Percentiles rank a stretch among this genome's conserved stretches.
Evolutionary conservation across 805 yeast species (phyloP).

Genomic region (Clavispora asparagi): DNA sequence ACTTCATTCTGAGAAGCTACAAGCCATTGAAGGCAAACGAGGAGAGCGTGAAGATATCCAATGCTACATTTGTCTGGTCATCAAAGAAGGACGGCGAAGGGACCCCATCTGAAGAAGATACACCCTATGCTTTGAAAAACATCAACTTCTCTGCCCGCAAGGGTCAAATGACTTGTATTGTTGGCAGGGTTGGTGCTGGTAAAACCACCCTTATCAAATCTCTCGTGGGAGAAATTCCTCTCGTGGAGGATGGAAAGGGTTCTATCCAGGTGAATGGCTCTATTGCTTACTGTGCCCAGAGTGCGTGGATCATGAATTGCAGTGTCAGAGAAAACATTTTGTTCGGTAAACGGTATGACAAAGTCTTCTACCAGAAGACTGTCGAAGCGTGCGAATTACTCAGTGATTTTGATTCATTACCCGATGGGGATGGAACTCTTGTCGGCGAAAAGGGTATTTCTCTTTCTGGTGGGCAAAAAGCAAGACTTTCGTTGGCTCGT

Average conservation of each 20-base stretch:
- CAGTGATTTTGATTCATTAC: slow-evolving; percentile 43
- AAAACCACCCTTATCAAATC: slow-evolving; percentile 55
- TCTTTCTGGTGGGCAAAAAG: slow-evolving; percentile 60
- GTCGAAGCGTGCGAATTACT: slow-evolving; percentile 45
- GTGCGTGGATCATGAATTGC: slow-evolving; percentile 50
- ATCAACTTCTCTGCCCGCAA: slow-evolving; percentile 46
- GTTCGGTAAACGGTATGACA: slow-evolving; percentile 45
- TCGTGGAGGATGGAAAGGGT: slow-evolving; percentile 4
- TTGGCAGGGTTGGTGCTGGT: slow-evolving; percentile 67
- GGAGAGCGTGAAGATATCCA: slow-evolving; percentile 34
- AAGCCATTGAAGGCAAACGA: slow-evolving; percentile 16
- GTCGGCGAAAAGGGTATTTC: slow-evolving; percentile 62
- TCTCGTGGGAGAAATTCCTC: slow-evolving; percentile 46
- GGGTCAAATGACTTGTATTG: slow-evolving; percentile 54
- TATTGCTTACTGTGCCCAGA: slow-evolving; percentile 60
- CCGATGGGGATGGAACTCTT: slow-evolving; percentile 50
- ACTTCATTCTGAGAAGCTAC: slow-evolving; percentile 16
- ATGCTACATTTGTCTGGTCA: slow-evolving; percentile 54
- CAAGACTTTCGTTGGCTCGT: slow-evolving; percentile 60
- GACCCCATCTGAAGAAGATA: slow-evolving; percentile 37
- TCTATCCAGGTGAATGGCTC: slow-evolving; percentile 29
- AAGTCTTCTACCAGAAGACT: slow-evolving; percentile 36
- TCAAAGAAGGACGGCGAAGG: slow-evolving; percentile 15
- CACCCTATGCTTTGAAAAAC: slow-evolving; percentile 39
- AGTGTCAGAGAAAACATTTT: slow-evolving; percentile 46